These are phyloP conservation scores for Dendrobium officinale DNA, from an alignment of 106 monocot species.

Conservation along the genomic window DNA sequence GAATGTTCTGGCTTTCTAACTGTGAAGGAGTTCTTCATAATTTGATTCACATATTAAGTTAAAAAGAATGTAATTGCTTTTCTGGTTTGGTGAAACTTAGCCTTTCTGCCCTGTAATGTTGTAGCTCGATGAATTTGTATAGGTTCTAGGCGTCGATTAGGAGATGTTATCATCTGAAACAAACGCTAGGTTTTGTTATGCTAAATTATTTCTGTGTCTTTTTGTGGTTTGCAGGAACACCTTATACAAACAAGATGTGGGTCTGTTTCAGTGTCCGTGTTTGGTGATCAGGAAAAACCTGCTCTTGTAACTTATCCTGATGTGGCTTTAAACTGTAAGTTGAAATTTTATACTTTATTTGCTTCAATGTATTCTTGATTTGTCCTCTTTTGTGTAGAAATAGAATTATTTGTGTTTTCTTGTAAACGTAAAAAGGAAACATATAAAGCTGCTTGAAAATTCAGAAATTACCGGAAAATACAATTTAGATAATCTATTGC, in stretches of 20 bases:
- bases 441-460: too few species aligned
- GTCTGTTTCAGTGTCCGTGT: conserved; percentile 53
- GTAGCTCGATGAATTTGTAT: neutral
- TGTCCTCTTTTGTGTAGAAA: neutral
- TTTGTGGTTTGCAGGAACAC: conserved; percentile 45
- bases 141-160: neutral
- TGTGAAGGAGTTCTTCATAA: neutral
- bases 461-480: too few species aligned
- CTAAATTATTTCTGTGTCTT: neutral
- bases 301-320: conserved; percentile 87
- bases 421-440: too few species aligned
- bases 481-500: too few species aligned
- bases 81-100: neutral
- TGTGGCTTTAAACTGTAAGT: conserved; percentile 75
- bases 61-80: neutral
- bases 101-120: neutral
- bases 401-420: neutral
- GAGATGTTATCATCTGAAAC: neutral
- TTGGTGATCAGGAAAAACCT: conserved; percentile 79
- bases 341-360: neutral
- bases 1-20: neutral
- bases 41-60: neutral
- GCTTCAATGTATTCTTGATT: neutral
- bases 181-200: neutral
- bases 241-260: conserved; percentile 55